phyloP scores from a whole-genome alignment of 2,329 filamentous ascomycete genomes.

The Trichoderma gracile region DNA sequence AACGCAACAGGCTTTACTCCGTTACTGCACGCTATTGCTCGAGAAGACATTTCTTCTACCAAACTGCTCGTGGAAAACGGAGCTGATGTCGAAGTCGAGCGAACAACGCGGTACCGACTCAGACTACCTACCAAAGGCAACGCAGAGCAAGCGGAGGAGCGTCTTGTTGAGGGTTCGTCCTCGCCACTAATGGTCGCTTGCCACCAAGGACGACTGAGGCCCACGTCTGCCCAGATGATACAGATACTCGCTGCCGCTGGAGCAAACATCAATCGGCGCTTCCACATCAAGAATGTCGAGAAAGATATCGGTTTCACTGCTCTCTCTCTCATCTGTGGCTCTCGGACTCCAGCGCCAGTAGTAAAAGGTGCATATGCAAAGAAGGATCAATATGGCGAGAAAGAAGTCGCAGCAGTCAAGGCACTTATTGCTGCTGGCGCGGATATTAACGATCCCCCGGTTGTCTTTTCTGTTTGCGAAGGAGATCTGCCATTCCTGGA shows the following conservation, averaged over 20 bases:
- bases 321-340: not conserved
- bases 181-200: not conserved
- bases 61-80: not conserved
- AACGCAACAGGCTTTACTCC: not conserved
- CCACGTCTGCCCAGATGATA: not conserved
- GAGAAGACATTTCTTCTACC: not conserved
- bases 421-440: not conserved
- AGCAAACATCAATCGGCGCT: not conserved
- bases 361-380: not conserved
- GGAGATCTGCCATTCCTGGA: not conserved
- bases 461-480: not conserved
- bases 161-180: not conserved
- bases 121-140: too few species aligned
- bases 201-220: not conserved
- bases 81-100: not conserved
- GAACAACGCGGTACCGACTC: not conserved
- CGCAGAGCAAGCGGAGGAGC: not conserved
- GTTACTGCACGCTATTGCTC: not conserved
- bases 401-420: not conserved
- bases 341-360: not conserved
- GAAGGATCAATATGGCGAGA: not conserved
- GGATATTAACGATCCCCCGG: not conserved
- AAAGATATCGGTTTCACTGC: not conserved
- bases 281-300: not conserved
- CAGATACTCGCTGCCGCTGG: not conserved